Percentiles rank a stretch among this genome's conserved stretches.
phyloP scores from a whole-genome alignment of 768 basidiomycete genomes.

The Lentinula boryana region DNA sequence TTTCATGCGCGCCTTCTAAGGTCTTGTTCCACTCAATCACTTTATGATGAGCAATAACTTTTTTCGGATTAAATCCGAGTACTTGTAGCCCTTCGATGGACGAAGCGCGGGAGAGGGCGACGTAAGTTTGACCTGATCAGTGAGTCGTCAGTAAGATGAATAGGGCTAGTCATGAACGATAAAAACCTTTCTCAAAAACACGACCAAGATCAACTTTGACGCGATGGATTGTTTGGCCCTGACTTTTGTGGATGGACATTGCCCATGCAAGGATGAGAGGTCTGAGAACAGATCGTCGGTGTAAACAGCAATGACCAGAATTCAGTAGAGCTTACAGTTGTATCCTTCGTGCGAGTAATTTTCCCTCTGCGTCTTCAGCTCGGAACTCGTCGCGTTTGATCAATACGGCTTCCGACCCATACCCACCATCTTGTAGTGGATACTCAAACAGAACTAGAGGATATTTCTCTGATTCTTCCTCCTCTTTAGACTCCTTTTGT shows the following conservation, averaged over 20 bases:
- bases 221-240: slow-evolving; percentile 75
- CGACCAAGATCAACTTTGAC: slow-evolving; percentile 74
- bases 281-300: slow-evolving; percentile 15
- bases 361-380: slow-evolving; percentile 47
- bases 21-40: slow-evolving; percentile 7
- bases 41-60: slow-evolving; percentile 24
- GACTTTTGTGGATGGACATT: slow-evolving; percentile 80
- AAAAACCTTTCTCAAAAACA: slow-evolving; percentile 64
- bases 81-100: slow-evolving; percentile 50
- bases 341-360: slow-evolving; percentile 35
- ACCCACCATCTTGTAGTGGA: slow-evolving; percentile 3
- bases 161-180: neutral
- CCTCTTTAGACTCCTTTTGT: neutral
- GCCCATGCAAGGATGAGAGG: slow-evolving; percentile 76
- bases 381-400: slow-evolving; percentile 47
- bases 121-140: slow-evolving; percentile 37
- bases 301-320: neutral
- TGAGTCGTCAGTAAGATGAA: neutral
- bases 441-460: slow-evolving; percentile 8
- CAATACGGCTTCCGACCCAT: slow-evolving; percentile 35
- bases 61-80: slow-evolving; percentile 44
- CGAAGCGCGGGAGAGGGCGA: slow-evolving; percentile 46
- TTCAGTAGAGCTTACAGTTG: slow-evolving; percentile 36
- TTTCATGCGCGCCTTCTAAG: neutral
- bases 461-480: neutral